A percentile compares a stretch with the other conserved stretches of the same genome.
These are phyloP conservation scores for Ophiocordyceps camponoti-leonardi DNA, from an alignment of 2,329 filamentous ascomycete species.

Conservation along the genomic window DNA sequence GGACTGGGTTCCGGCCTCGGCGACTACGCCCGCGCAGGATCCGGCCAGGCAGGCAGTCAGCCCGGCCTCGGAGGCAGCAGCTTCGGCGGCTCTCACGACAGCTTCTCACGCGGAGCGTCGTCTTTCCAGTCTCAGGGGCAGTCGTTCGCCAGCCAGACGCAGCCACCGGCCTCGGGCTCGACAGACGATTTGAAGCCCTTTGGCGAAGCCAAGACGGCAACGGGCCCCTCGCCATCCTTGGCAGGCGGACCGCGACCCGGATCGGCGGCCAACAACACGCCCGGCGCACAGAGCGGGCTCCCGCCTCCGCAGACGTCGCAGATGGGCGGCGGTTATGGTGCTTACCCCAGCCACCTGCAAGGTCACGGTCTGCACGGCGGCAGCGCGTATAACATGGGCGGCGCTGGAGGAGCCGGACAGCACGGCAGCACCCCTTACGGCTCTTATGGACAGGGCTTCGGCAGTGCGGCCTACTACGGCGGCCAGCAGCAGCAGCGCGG, in stretches of 20 bases:
- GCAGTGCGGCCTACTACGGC: slow-evolving; percentile 20
- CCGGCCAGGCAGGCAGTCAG: slow-evolving; percentile 31
- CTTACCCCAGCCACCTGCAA: slow-evolving; percentile 37
- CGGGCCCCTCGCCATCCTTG: slow-evolving; percentile 39
- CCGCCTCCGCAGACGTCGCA: slow-evolving; percentile 39
- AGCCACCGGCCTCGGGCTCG: slow-evolving; percentile 23
- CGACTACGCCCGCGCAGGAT: slow-evolving; percentile 34
- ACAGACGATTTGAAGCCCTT: slow-evolving; percentile 42
- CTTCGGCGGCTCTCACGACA: slow-evolving; percentile 37
- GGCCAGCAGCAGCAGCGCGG: slow-evolving; percentile 26
- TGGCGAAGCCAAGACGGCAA: slow-evolving; percentile 33
- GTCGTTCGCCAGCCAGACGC: slow-evolving; percentile 32
- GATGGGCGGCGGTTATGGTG: slow-evolving; percentile 33
- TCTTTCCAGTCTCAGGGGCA: slow-evolving; percentile 39
- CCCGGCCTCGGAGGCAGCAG: slow-evolving; percentile 30
- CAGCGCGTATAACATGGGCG: slow-evolving; percentile 37
- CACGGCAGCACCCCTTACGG: slow-evolving; percentile 35
- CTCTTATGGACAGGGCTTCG: slow-evolving; percentile 32
- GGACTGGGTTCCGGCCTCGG: slow-evolving; percentile 31
- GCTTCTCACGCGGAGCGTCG: slow-evolving; percentile 33
- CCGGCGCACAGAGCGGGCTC: slow-evolving; percentile 32
- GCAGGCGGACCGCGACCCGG: slow-evolving; percentile 36
- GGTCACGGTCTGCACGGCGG: slow-evolving; percentile 35
- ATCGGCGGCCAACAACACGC: slow-evolving; percentile 36
- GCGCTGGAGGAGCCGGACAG: slow-evolving; percentile 30